A percentile compares a stretch with the other conserved stretches of the same genome.
These are phyloP conservation scores for Pythium insidiosum DNA, from an alignment of 352 stramenopile genomes.

Conservation along the genomic window DNA sequence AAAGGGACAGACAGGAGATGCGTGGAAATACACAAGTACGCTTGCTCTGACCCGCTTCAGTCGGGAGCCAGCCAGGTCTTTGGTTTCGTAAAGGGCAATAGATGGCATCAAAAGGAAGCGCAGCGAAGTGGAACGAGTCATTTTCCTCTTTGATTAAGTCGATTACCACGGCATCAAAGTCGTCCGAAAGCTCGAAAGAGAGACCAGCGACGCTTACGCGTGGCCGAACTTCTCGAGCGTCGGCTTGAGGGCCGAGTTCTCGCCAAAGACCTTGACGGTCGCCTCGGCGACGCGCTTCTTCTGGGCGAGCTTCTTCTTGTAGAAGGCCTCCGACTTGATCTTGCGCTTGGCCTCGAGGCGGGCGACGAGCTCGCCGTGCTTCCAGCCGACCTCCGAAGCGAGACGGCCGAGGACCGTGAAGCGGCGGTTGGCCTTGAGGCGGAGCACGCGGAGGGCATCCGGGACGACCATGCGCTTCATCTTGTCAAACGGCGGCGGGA, in stretches of 20 bases:
- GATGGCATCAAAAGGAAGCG: no score
- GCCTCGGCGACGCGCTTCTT: conserved; percentile 85
- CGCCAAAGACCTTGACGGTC: conserved; percentile 85
- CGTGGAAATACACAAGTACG: no score
- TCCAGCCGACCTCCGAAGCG: conserved; percentile 95
- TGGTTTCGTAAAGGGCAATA: no score
- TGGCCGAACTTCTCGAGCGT: conserved; percentile 76
- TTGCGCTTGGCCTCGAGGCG: conserved; percentile 92
- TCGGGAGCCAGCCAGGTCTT: no score
- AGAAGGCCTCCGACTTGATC: conserved; percentile 95
- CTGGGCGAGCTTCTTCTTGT: conserved; percentile 94
- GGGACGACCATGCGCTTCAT: conserved; percentile 99
- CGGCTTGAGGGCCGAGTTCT: conserved; percentile 82
- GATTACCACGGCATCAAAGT: no score
- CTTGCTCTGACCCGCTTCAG: no score
- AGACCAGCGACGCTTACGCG: no score
- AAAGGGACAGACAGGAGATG: no score
- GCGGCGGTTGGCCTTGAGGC: conserved; percentile 91
- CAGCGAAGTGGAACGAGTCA: no score
- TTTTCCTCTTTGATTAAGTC: no score
- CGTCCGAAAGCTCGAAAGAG: no score
- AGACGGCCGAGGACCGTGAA: conserved; percentile 95
- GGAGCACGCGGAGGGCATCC: conserved; percentile 91
- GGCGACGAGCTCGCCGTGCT: conserved; percentile 93
- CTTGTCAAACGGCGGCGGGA: conserved; percentile 98